phyloP scores from a whole-genome alignment of 1,284 basidiomycete genomes.

The Lentinus polychrous region DNA sequence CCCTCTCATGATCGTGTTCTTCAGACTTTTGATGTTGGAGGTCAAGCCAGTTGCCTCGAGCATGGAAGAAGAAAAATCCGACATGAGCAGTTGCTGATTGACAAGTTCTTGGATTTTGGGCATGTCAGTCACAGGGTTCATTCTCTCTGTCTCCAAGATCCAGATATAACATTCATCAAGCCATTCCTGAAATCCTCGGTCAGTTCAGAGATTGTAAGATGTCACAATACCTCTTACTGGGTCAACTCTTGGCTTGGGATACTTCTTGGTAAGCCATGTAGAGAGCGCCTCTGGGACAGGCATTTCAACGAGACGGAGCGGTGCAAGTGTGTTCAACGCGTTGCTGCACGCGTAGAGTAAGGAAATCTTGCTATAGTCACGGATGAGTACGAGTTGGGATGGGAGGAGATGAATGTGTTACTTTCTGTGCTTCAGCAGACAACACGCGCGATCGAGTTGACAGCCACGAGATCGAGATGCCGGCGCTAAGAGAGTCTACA shows the following conservation, averaged over 20 bases:
- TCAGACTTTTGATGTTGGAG: slow-evolving; percentile 29
- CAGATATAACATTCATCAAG: slow-evolving; percentile 62
- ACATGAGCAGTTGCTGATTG: slow-evolving; percentile 61
- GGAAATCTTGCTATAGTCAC: neutral
- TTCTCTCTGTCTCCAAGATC: slow-evolving; percentile 42
- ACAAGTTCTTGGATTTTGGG: slow-evolving; percentile 44
- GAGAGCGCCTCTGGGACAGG: slow-evolving; percentile 15
- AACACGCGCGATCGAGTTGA: too few relatives aligned
- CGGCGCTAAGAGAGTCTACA: too few relatives aligned
- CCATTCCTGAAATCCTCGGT: too few relatives aligned
- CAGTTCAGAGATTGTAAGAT: slow-evolving; percentile 6
- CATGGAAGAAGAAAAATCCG: slow-evolving; percentile 64
- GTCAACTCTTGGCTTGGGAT: slow-evolving; percentile 23
- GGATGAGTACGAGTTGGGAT: too few relatives aligned
- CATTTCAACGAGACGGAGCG: neutral
- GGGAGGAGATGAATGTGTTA: too few relatives aligned
- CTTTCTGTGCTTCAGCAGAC: too few relatives aligned
- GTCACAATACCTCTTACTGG: slow-evolving; percentile 11
- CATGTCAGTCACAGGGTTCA: slow-evolving; percentile 40
- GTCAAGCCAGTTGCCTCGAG: slow-evolving; percentile 60
- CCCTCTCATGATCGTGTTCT: slow-evolving; percentile 30
- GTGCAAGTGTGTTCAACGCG: neutral
- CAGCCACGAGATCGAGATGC: too few relatives aligned
- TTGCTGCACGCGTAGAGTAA: neutral
- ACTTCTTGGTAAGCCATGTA: slow-evolving; percentile 18